Percentiles rank a stretch among this genome's conserved stretches.
These are phyloP conservation scores for Davidsoniella australis DNA, from an alignment of 2,329 filamentous ascomycete species.

Conservation along the genomic window DNA sequence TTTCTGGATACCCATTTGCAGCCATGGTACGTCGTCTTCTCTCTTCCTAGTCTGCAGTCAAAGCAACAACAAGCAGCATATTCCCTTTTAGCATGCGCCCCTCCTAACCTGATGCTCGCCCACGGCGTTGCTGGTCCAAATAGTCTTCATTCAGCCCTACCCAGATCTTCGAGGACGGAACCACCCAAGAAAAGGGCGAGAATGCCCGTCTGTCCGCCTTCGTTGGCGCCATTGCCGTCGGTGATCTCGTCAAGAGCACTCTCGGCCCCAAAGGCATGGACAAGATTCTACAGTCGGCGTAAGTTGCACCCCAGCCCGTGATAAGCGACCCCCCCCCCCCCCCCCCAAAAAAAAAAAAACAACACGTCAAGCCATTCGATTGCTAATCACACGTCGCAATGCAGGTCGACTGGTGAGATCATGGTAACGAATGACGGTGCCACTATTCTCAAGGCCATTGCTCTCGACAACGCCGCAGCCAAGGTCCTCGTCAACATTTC, in stretches of 20 bases:
- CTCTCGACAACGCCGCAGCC: constrained; percentile 91
- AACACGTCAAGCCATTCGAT: not conserved
- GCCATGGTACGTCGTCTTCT: constrained; percentile 8
- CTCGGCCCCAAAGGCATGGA: constrained; percentile 97
- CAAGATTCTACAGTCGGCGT: constrained; percentile 93
- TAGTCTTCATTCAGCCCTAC: constrained; percentile 59
- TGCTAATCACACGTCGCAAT: constrained; percentile 10
- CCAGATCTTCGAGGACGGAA: constrained; percentile 95
- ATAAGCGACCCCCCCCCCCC: not conserved
- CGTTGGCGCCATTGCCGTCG: constrained; percentile 93
- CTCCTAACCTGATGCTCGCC: constrained; percentile 9
- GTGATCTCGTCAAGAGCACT: constrained; percentile 93
- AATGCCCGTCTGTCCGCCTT: constrained; percentile 98
- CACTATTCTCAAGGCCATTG: constrained; percentile 95
- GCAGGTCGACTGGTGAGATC: constrained; percentile 82
- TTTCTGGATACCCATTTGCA: constrained; percentile 8
- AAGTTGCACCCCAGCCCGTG: constrained; percentile 24
- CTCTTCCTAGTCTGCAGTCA: not conserved
- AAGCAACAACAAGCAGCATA: not conserved
- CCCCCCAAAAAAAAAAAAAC: no score
- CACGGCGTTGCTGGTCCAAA: not conserved
- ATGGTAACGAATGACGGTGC: constrained; percentile 98
- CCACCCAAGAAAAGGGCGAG: constrained; percentile 94
- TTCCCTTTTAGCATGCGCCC: constrained; percentile 4
- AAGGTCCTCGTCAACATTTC: constrained; percentile 99